Conservation (phyloP, 257 asterid species). For the Solanum sitiens region DNA sequence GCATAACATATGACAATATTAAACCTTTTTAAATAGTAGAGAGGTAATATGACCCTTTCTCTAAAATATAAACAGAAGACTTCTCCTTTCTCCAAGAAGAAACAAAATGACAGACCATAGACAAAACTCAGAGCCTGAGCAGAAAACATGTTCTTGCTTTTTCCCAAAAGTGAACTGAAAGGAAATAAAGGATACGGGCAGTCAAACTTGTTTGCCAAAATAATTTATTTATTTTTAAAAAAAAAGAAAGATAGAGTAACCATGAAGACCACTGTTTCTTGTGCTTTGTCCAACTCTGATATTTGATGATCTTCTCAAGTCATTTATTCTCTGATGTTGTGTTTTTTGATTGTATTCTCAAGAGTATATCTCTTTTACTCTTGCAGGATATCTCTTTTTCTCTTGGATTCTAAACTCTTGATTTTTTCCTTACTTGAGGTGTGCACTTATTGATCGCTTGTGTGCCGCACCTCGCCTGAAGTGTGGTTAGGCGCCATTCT, state of each 20-base stretch:
- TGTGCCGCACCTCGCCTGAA: not conserved
- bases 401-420: not conserved
- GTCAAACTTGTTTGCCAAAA: not conserved
- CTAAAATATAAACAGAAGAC: not conserved
- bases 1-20: not conserved
- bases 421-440: not conserved
- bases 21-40: not conserved
- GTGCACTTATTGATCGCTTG: not conserved
- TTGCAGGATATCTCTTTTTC: not conserved
- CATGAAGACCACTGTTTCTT: not conserved
- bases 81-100: not conserved
- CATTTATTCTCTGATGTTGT: not conserved
- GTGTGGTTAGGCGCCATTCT: not conserved
- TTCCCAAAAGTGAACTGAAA: not conserved
- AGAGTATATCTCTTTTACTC: not conserved
- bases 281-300: not conserved
- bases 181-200: not conserved
- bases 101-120: not conserved
- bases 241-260: not conserved
- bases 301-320: not conserved
- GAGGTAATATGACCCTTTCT: not conserved
- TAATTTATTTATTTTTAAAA: not conserved
- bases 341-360: not conserved
- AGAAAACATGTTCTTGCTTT: not conserved
- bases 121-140: not conserved